Percentiles rank a stretch among this genome's conserved stretches.
Evolutionary conservation across 805 yeast genomes (phyloP).

Genomic region (Teunomyces lycoperdinae): DNA sequence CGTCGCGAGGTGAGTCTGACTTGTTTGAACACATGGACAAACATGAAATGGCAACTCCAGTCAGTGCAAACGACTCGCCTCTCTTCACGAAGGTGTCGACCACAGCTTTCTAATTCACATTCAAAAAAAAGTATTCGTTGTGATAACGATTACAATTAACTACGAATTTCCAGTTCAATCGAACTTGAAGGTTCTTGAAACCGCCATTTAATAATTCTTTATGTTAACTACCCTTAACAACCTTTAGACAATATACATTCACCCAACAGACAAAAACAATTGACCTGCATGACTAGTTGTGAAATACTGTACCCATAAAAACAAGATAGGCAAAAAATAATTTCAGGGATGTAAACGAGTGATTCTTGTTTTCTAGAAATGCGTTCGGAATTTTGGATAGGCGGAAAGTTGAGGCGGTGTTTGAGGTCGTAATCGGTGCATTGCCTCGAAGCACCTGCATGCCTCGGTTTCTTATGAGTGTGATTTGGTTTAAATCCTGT

Average conservation of each 20-base stretch:
- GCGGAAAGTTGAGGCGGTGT: background rate
- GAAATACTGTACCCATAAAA: too few species aligned
- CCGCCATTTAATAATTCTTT: background rate
- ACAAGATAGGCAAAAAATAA: background rate
- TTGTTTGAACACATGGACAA: constrained; percentile 23
- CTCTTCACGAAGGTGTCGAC: constrained; percentile 7
- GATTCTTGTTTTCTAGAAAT: background rate
- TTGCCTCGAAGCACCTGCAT: background rate
- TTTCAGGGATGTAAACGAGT: background rate
- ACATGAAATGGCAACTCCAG: constrained; percentile 29
- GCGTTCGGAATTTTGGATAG: background rate
- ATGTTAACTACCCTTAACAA: background rate
- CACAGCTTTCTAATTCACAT: background rate
- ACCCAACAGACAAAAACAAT: background rate
- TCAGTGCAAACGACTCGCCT: constrained; percentile 27
- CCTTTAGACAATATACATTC: background rate
- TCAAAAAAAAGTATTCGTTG: background rate
- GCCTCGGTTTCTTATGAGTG: background rate
- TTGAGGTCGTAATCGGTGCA: background rate
- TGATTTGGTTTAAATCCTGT: background rate
- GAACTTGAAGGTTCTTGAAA: background rate
- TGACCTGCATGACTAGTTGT: too few species aligned
- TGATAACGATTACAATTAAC: background rate
- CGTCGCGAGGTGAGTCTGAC: constrained; percentile 12
- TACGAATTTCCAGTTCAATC: background rate